phyloP scores from a whole-genome alignment of 495 filamentous ascomycete genomes.

The Letharia lupina region DNA sequence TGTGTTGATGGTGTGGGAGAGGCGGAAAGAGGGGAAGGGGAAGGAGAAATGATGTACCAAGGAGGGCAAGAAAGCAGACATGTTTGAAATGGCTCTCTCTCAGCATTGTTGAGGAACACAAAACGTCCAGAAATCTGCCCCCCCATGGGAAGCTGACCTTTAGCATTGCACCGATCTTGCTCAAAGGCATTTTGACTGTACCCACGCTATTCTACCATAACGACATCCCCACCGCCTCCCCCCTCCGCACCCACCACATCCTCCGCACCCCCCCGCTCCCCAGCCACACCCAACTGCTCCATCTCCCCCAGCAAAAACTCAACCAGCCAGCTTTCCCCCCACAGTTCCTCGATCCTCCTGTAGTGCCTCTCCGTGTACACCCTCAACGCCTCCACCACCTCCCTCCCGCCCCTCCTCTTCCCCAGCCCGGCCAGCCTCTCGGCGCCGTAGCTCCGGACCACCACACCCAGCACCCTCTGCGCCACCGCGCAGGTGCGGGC shows the following conservation, averaged over 20 bases:
- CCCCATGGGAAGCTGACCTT: not conserved
- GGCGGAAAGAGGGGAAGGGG: constrained; percentile 50
- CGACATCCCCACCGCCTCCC: constrained; percentile 29
- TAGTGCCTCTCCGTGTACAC: constrained; percentile 92
- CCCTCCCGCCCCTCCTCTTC: constrained; percentile 58
- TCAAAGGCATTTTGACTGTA: not conserved
- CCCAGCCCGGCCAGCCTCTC: constrained; percentile 48
- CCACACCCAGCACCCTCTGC: constrained; percentile 71
- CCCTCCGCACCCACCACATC: constrained; percentile 31
- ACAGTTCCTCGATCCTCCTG: constrained; percentile 71
- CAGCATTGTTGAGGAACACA: not conserved
- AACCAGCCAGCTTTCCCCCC: constrained; percentile 90
- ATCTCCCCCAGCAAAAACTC: constrained; percentile 90
- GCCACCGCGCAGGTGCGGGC: constrained; percentile 76
- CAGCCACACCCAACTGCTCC: constrained; percentile 57
- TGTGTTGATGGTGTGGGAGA: constrained; percentile 95
- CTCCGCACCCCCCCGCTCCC: constrained; percentile 26
- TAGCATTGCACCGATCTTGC: not conserved
- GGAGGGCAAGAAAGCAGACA: no score
- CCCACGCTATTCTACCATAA: constrained; percentile 1
- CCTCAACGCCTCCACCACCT: constrained; percentile 72
- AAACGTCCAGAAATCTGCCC: not conserved
- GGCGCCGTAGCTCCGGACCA: constrained; percentile 71
- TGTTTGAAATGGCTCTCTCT: not conserved
- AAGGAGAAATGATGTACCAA: constrained; percentile 27